Evolutionary conservation across 257 asterid species (phyloP).

Genomic region (Penstemon eatonii): DNA sequence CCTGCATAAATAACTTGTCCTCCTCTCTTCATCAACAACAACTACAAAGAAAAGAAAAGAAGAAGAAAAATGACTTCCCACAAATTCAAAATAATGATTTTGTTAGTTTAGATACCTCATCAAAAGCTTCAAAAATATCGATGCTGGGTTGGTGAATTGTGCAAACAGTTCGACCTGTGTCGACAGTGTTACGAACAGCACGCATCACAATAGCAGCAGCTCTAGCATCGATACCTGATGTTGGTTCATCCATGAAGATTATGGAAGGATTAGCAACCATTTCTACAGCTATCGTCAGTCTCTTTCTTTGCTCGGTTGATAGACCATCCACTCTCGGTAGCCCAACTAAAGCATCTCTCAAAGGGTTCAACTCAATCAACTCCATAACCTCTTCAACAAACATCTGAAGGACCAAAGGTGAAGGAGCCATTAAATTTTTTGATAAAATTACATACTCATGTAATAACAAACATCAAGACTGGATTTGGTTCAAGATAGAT

Average conservation of each 20-base stretch:
- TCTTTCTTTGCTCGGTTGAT: constrained; percentile 85
- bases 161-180: constrained; percentile 84
- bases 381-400: constrained; percentile 91
- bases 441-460: no score
- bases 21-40: constrained; percentile 87
- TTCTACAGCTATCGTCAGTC: constrained; percentile 86
- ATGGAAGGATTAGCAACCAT: constrained; percentile 89
- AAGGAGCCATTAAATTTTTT: no score
- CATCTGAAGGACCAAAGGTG: constrained; percentile 42
- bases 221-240: constrained; percentile 88
- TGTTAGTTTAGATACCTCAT: constrained; percentile 62
- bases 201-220: constrained; percentile 95
- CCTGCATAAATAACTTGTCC: constrained; percentile 76
- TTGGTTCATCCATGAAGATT: constrained; percentile 93
- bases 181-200: constrained; percentile 84
- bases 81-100: background rate
- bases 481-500: constrained; percentile 1
- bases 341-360: constrained; percentile 67
- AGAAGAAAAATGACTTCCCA: background rate
- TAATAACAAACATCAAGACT: background rate
- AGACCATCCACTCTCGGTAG: constrained; percentile 88
- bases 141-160: constrained; percentile 91
- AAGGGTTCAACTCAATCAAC: constrained; percentile 71
- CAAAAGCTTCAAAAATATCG: constrained; percentile 86
- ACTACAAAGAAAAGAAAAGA: constrained; percentile 43